A percentile compares a stretch with the other conserved stretches of the same genome.
Conservation (phyloP, 2,329 filamentous ascomycete species). For the Cercospora sp. region DNA sequence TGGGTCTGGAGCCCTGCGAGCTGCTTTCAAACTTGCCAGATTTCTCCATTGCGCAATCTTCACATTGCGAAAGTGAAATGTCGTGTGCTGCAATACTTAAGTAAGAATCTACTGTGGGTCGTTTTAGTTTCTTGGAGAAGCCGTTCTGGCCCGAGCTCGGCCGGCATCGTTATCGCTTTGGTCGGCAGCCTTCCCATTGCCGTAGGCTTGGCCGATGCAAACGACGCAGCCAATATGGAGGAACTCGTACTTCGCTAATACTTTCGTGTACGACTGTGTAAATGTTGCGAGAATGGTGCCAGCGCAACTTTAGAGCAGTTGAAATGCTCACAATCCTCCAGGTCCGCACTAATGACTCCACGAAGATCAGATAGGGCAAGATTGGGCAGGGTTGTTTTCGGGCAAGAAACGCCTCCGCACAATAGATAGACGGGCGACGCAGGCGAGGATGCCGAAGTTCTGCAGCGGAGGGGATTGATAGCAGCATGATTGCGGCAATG, state of each 20-base stretch:
- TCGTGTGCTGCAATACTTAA: constrained; percentile 4
- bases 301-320: neutral
- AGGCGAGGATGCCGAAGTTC: constrained; percentile 5
- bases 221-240: neutral
- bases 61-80: neutral
- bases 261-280: neutral
- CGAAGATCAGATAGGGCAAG: constrained; percentile 9
- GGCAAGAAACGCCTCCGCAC: constrained; percentile 3
- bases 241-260: neutral
- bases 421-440: neutral
- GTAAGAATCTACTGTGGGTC: constrained; percentile 1
- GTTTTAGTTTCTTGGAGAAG: constrained; percentile 4
- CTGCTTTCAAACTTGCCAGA: constrained; percentile 2
- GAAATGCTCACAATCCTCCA: neutral
- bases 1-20: neutral
- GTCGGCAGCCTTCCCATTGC: constrained; percentile 3
- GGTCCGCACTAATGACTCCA: neutral
- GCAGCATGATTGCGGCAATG: neutral
- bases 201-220: constrained; percentile 2
- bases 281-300: neutral
- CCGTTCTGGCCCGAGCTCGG: constrained; percentile 2
- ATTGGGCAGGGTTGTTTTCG: neutral
- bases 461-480: neutral
- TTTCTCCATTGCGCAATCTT: constrained; percentile 11
- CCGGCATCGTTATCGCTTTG: constrained; percentile 6